Evolutionary conservation across 768 basidiomycete species (phyloP).

Genomic region (Suillus subalutaceus): DNA sequence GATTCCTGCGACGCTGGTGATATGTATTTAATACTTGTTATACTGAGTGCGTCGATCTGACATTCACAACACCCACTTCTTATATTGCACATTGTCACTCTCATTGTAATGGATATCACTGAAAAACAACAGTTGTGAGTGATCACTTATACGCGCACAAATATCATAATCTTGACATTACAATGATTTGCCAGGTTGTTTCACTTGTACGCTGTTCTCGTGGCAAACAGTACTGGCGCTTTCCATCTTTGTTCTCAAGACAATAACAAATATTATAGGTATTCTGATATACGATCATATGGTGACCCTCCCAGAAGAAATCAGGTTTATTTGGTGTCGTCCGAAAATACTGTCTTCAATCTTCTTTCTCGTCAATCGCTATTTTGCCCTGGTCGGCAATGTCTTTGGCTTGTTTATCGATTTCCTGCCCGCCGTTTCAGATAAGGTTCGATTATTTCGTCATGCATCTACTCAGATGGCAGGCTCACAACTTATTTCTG

Average conservation of each 20-base stretch:
- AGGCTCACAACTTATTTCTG: background rate
- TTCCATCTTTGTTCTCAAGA: background rate
- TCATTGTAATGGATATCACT: slow-evolving; percentile 1
- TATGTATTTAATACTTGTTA: background rate
- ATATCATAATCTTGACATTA: background rate
- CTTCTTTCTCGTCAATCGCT: slow-evolving; percentile 54
- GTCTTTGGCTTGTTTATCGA: slow-evolving; percentile 32
- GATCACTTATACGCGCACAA: background rate
- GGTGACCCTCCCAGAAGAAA: slow-evolving; percentile 38
- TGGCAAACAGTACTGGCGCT: slow-evolving; percentile 10
- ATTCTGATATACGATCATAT: slow-evolving; percentile 34
- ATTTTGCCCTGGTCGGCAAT: slow-evolving; percentile 46
- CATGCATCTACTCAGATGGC: background rate
- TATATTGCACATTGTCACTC: background rate
- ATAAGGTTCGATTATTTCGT: background rate
- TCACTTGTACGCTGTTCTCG: slow-evolving; percentile 1
- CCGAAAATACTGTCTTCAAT: slow-evolving; percentile 41
- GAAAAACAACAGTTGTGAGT: slow-evolving; percentile 2
- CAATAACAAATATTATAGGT: slow-evolving; percentile 16
- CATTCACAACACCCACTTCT: background rate
- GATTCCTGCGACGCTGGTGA: background rate
- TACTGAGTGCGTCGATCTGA: background rate
- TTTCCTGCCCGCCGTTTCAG: slow-evolving; percentile 21
- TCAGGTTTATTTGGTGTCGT: slow-evolving; percentile 48
- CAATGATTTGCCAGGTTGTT: slow-evolving; percentile 1